Evolutionary conservation across 2,329 filamentous ascomycete species (phyloP).

Genomic region (Hortaea sp.): DNA sequence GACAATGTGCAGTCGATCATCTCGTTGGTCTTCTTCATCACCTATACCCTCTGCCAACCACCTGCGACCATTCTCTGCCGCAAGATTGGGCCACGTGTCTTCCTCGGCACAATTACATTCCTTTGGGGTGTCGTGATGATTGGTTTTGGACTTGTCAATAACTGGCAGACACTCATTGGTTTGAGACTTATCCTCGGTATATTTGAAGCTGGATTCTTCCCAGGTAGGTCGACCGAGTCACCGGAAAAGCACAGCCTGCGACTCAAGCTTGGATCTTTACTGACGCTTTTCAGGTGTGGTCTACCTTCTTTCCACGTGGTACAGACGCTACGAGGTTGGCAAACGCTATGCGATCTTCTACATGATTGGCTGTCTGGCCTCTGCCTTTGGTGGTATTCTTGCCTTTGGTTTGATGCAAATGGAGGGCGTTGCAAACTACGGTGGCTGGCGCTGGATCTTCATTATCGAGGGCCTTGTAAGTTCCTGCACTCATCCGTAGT

Average conservation of each 20-base stretch:
- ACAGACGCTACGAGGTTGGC: conserved; percentile 8
- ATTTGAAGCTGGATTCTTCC: not conserved
- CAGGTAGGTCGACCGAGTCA: too few species aligned
- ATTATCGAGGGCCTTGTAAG: conserved; percentile 2
- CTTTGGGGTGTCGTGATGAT: not conserved
- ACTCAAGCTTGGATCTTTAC: not conserved
- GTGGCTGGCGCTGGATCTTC: conserved; percentile 27
- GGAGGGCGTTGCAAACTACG: conserved; percentile 38
- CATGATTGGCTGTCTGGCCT: conserved; percentile 36
- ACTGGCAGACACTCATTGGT: not conserved
- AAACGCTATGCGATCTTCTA: conserved; percentile 36
- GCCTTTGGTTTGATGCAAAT: conserved; percentile 21
- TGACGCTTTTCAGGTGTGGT: conserved; percentile 5
- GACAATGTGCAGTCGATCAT: not conserved
- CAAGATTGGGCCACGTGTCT: not conserved
- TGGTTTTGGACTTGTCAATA: not conserved
- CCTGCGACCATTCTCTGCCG: not conserved
- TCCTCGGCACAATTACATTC: not conserved
- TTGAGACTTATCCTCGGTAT: not conserved
- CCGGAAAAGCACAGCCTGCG: too few species aligned
- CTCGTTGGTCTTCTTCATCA: not conserved
- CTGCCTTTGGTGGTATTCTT: conserved; percentile 34
- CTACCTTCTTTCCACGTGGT: conserved; percentile 13
- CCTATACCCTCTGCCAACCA: not conserved
- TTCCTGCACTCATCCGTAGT: not conserved